These are phyloP conservation scores for Corniculantispora saksenae DNA, from an alignment of 2,329 filamentous ascomycete genomes.

Conservation along the genomic window DNA sequence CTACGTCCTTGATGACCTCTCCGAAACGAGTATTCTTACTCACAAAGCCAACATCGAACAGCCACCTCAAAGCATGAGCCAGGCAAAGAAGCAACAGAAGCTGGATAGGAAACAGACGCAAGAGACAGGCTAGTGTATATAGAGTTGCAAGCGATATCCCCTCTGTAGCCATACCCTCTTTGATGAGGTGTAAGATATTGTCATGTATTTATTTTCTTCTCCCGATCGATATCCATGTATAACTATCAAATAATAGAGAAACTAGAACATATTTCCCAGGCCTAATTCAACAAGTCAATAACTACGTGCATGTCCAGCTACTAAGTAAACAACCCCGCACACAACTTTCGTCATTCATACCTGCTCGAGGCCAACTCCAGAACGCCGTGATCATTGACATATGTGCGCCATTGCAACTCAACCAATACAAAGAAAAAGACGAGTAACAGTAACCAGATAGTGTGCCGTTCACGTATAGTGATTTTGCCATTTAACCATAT, in stretches of 20 bases:
- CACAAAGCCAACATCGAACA: slow-evolving; percentile 51
- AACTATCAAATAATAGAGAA: not conserved
- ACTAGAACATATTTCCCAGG: not conserved
- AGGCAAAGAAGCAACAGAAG: slow-evolving; percentile 68
- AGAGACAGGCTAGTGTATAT: not conserved
- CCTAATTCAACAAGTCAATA: not conserved
- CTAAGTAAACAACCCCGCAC: not conserved
- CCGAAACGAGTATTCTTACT: slow-evolving; percentile 53
- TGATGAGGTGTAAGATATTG: not conserved
- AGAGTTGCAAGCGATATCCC: slow-evolving; percentile 11
- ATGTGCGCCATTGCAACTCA: not conserved
- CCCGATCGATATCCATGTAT: not conserved
- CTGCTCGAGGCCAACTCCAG: not conserved
- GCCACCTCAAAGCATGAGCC: slow-evolving; percentile 61
- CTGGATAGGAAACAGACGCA: slow-evolving; percentile 51
- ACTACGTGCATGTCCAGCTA: not conserved
- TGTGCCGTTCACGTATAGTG: slow-evolving; percentile 50
- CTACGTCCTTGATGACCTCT: slow-evolving; percentile 79
- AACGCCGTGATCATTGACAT: not conserved
- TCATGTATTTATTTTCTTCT: not conserved
- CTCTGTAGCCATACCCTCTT: not conserved
- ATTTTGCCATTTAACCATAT: slow-evolving; percentile 83
- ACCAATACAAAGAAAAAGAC: not conserved
- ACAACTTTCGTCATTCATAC: not conserved
- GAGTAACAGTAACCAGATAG: not conserved